These are phyloP conservation scores for Colletotrichum cereale DNA, from an alignment of 2,329 filamentous ascomycete species.

Conservation along the genomic window DNA sequence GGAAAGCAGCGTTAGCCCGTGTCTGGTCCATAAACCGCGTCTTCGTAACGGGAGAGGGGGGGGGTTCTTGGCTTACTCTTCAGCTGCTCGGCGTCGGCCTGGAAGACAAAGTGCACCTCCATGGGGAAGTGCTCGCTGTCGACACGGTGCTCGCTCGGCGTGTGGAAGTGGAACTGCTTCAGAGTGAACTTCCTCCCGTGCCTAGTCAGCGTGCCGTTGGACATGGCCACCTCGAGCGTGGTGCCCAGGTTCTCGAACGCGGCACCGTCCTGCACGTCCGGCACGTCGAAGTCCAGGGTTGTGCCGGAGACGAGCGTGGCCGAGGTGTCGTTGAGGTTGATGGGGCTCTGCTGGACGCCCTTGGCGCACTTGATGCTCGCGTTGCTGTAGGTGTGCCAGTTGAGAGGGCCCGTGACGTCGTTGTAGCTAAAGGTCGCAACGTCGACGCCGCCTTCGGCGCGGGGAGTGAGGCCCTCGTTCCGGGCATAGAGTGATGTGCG, in stretches of 20 bases:
- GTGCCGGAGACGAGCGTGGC: conserved; percentile 45
- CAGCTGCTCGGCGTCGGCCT: conserved; percentile 46
- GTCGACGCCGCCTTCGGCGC: conserved; percentile 46
- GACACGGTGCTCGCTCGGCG: conserved; percentile 69
- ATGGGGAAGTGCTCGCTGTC: conserved; percentile 55
- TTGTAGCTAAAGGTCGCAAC: conserved; percentile 57
- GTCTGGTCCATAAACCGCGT: background rate
- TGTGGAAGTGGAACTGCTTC: conserved; percentile 71
- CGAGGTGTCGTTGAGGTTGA: conserved; percentile 58
- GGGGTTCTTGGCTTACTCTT: conserved; percentile 14
- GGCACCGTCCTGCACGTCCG: conserved; percentile 50
- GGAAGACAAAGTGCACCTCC: conserved; percentile 58
- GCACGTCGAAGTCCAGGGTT: conserved; percentile 52
- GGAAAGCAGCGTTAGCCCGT: background rate
- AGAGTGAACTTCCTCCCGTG: conserved; percentile 56
- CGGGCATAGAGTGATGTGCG: conserved; percentile 53
- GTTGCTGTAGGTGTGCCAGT: conserved; percentile 62
- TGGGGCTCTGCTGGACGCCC: conserved; percentile 67
- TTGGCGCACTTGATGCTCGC: conserved; percentile 60
- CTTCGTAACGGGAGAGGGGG: too few relatives aligned
- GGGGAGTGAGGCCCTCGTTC: conserved; percentile 34
- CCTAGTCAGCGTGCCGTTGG: conserved; percentile 59
- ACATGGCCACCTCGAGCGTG: conserved; percentile 62
- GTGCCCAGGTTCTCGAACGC: conserved; percentile 65
- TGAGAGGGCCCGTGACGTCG: conserved; percentile 60